Conservation (phyloP, 2,329 filamentous ascomycete genomes). For the Dactylellina haptotyla region DNA sequence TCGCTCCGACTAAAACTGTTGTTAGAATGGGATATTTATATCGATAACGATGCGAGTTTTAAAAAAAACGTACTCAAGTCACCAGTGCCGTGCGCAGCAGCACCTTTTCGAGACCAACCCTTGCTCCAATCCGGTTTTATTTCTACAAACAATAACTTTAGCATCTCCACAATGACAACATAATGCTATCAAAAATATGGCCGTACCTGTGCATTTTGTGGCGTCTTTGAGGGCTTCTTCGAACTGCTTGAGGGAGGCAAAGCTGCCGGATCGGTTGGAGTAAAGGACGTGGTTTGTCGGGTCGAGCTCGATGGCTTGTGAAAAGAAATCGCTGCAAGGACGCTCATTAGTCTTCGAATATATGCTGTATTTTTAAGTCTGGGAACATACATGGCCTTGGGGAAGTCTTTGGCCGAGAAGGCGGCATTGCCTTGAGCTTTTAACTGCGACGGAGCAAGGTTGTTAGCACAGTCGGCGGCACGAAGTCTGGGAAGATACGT, state of each 20-base stretch:
- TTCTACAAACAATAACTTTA: slow-evolving; percentile 63
- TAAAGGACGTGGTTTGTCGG: slow-evolving; percentile 94
- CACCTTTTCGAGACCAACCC: slow-evolving; percentile 92
- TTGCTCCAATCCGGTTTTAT: slow-evolving; percentile 98
- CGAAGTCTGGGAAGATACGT: neutral
- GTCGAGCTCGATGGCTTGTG: slow-evolving; percentile 88
- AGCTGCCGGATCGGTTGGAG: slow-evolving; percentile 83
- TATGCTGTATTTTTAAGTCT: slow-evolving; percentile 46
- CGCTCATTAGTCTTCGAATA: slow-evolving; percentile 6
- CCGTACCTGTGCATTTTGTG: slow-evolving; percentile 76
- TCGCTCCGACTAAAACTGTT: slow-evolving; percentile 71
- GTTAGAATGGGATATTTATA: slow-evolving; percentile 12
- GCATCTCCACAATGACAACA: neutral
- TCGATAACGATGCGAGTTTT: neutral
- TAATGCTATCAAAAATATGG: neutral
- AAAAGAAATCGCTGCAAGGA: slow-evolving; percentile 81
- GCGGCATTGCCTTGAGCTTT: slow-evolving; percentile 99
- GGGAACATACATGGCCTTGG: slow-evolving; percentile 85
- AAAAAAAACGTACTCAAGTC: slow-evolving; percentile 71
- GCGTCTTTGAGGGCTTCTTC: slow-evolving; percentile 86
- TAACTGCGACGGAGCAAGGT: slow-evolving; percentile 67
- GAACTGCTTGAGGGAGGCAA: slow-evolving; percentile 91
- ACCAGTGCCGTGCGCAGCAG: slow-evolving; percentile 85
- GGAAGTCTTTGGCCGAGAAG: slow-evolving; percentile 96
- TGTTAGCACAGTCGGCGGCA: neutral